Base-by-base conservation (phyloP, 2,329 filamentous ascomycete species). In the Stagonosporopsis rhizophila region DNA sequence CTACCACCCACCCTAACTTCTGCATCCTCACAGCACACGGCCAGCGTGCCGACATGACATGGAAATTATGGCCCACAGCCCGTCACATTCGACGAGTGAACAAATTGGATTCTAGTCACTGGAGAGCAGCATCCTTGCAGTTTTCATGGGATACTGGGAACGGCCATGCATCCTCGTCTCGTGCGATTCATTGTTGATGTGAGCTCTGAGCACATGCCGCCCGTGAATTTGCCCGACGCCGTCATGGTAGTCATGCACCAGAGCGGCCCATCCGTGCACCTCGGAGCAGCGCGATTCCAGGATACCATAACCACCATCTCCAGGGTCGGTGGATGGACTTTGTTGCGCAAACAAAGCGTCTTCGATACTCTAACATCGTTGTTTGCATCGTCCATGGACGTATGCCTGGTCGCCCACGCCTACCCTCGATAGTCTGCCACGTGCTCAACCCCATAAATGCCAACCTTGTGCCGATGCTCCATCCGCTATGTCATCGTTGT, bases 401-500 rank as follows among this genome's bases (percentile, higher is more conserved):
- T 32, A 32, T 32, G 14, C 14, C 14, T 32, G 5, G 7, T 27
- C 34, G 25, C 44, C 17, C n/a, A 41, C 40, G 50, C 20, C 20
- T 42, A 35, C 37, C 50, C 30, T 46, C n/a, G 32, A 37, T n/a
- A 27, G 14, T 14, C 25, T 44, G 17, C 39, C 45, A 42, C 48
- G 11, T 47, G 44, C 25, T 38, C 5, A 27, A 39, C 35, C 15
- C 17, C 9, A 41, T 14, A n/a, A 49, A 35, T 41, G 25, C 40
- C 17, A 17, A 8, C 42, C 45, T 19, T 42, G 41, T 46, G 37
- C 41, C 42, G 17, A 39, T 44, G 37, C 42, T 34, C n/a, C 17
- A 9, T 47, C 27, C 39, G n/a, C 5, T 11, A 46, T 42, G 28
- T 77, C 73, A 95, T 68, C 89, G 84, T 67, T 90, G 88, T 61